Evolutionary conservation across 108 stramenopile species (phyloP), one percentile per base, ranked within the genome.

Genomic region (Parietichytrium sp.): DNA sequence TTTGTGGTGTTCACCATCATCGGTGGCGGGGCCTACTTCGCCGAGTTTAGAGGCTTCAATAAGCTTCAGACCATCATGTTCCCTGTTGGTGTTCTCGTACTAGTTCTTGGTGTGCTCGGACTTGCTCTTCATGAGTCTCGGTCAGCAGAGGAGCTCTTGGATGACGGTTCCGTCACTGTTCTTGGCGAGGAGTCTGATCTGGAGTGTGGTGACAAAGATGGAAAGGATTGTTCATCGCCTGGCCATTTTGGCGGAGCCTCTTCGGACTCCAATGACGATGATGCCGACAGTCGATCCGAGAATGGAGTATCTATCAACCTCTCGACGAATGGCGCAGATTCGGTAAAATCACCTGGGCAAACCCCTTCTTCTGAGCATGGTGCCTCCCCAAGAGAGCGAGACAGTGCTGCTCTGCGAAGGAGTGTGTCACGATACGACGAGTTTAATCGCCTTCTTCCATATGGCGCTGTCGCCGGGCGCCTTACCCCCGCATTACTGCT

Each of bases 11-110:
- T 80, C 25, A 52, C 79, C 10, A 52, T 83, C 8, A 47, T 83
- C 8, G 79, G 61, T 47, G 83, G 83, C 16, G 83, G 53, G 18
- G 36, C 52, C 12, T 83, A 83, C 54, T 83, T 83, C 25, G 33
- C 50, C 13, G 83, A 83, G 77, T 78, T 83, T 16, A 23, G 36
- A 50, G 27, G 42, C 77, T 78, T 83, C 31, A 26, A 48, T 16
- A n/a, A n/a, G 8, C 31, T 78, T 49, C 36, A 78, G 47, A 51
- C n/a, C 45, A 16, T 83, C 3, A 16, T 50, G 16, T 80, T 80
- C 27, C 79, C 79, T 18, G 0, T 50, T 25, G 79, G 79, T 18
- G 7, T 80, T 36, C 4, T 50, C 3, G 8, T 80, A 7, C 47
- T 48, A 0, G 4, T 80, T 51, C 15, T 25, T 30, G 79, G 79